Evolutionary conservation across 2,329 filamentous ascomycete genomes (phyloP).

Genomic region (Aureobasidium sp.): DNA sequence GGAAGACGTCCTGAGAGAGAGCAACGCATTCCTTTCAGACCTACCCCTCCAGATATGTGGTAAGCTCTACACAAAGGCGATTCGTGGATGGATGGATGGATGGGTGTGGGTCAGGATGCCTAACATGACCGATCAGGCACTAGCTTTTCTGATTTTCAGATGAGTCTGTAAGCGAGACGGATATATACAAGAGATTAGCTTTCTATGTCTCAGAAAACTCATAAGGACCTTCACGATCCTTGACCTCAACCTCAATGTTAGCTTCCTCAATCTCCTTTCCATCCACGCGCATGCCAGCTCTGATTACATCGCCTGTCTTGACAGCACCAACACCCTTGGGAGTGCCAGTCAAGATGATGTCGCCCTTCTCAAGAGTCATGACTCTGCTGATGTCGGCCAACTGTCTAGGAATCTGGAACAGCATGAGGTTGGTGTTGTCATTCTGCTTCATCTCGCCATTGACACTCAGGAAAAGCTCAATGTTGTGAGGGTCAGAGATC

Average conservation of each 20-base stretch:
- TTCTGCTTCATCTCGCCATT: slow-evolving; percentile 72
- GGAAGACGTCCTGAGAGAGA: neutral
- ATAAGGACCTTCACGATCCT: slow-evolving; percentile 72
- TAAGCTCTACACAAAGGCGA: neutral
- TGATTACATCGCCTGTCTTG: slow-evolving; percentile 78
- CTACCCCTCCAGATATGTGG: slow-evolving; percentile 2
- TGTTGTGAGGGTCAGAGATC: slow-evolving; percentile 81
- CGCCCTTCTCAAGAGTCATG: slow-evolving; percentile 87
- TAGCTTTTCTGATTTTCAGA: neutral
- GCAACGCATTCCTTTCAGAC: neutral
- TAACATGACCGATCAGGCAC: no score
- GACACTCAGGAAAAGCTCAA: slow-evolving; percentile 78
- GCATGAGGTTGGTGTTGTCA: slow-evolving; percentile 89
- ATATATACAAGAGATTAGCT: slow-evolving; percentile 2
- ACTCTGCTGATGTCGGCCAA: slow-evolving; percentile 88
- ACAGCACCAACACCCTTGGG: slow-evolving; percentile 91
- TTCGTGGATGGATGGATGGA: no score
- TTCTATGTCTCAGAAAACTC: slow-evolving; percentile 53
- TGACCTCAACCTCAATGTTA: slow-evolving; percentile 73
- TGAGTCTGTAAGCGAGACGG: neutral
- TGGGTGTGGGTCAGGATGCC: no score
- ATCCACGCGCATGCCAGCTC: slow-evolving; percentile 68
- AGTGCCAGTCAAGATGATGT: slow-evolving; percentile 93
- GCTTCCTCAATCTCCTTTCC: slow-evolving; percentile 82
- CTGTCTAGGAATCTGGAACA: slow-evolving; percentile 82